Evolutionary conservation across 2,329 filamentous ascomycete genomes (phyloP).

Genomic region (Ophiostoma triangulosporum): DNA sequence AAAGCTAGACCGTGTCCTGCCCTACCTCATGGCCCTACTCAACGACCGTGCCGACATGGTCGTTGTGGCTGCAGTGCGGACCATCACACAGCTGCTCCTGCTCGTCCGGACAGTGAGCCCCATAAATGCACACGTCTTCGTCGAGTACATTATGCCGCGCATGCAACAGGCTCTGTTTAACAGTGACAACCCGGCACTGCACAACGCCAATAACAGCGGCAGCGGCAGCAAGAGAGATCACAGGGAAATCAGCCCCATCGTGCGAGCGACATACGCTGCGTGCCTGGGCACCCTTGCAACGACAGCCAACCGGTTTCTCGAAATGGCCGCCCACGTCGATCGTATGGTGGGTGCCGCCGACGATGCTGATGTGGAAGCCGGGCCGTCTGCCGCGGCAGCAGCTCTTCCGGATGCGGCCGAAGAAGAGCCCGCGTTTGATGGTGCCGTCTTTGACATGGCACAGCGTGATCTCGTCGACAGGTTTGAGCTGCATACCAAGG

Average conservation of each 20-base stretch:
- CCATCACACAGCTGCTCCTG: slow-evolving; percentile 76
- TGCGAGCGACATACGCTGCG: slow-evolving; percentile 84
- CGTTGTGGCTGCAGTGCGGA: slow-evolving; percentile 70
- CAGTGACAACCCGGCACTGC: slow-evolving; percentile 14
- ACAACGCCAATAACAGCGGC: background rate
- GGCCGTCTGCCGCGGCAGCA: slow-evolving; percentile 20
- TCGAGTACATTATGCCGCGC: slow-evolving; percentile 53
- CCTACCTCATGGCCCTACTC: slow-evolving; percentile 73
- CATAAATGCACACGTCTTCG: slow-evolving; percentile 55
- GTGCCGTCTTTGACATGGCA: slow-evolving; percentile 69
- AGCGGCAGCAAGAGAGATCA: too few relatives aligned
- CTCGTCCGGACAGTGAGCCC: slow-evolving; percentile 80
- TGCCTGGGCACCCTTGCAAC: slow-evolving; percentile 80
- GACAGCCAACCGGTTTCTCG: slow-evolving; percentile 72
- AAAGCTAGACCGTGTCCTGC: slow-evolving; percentile 83
- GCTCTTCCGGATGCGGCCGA: background rate
- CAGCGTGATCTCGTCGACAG: slow-evolving; percentile 67
- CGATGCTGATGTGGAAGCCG: slow-evolving; percentile 5
- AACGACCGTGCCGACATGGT: slow-evolving; percentile 75
- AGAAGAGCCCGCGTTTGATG: slow-evolving; percentile 40
- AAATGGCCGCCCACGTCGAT: slow-evolving; percentile 35
- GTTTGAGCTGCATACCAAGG: slow-evolving; percentile 80
- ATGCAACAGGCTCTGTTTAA: slow-evolving; percentile 42
- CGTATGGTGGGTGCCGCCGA: slow-evolving; percentile 1
- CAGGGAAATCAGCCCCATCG: slow-evolving; percentile 34